Conservation (phyloP, 176 grass and related monocot species). For the Rhipidocladum racemiflorum region DNA sequence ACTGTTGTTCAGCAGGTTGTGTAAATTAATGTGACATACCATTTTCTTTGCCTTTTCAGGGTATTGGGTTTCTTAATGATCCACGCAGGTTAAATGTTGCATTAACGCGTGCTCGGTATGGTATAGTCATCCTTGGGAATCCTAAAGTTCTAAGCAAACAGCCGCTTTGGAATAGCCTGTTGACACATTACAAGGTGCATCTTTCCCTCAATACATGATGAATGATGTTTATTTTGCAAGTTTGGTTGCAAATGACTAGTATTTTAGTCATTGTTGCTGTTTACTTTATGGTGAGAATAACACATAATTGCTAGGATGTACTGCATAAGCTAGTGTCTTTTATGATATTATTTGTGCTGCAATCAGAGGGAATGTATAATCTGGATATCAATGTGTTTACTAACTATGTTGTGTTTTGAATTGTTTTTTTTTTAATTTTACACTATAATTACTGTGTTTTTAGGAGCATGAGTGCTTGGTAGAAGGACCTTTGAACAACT, state of each 20-base stretch:
- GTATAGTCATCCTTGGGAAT: slow-evolving; percentile 96
- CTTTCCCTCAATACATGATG: background rate
- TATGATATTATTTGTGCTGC: background rate
- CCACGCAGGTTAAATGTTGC: slow-evolving; percentile 99
- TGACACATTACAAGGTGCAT: slow-evolving; percentile 97
- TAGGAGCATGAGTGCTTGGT: slow-evolving; percentile 99
- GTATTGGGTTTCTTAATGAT: slow-evolving; percentile 99
- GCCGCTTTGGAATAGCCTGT: slow-evolving; percentile 97
- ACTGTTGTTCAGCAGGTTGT: background rate
- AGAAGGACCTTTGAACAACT: slow-evolving; percentile 94
- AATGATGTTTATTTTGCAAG: background rate
- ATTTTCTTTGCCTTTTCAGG: slow-evolving; percentile 48
- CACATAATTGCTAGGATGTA: background rate
- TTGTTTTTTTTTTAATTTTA: slow-evolving; percentile 17
- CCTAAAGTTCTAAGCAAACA: slow-evolving; percentile 99
- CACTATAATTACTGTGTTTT: background rate
- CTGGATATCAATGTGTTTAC: background rate
- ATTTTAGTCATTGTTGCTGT: background rate
- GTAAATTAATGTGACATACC: slow-evolving; percentile 5
- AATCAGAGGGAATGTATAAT: background rate
- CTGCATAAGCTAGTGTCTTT: background rate
- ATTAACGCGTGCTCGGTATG: slow-evolving; percentile 93
- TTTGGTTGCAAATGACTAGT: background rate
- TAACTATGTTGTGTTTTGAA: background rate
- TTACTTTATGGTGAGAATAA: background rate